Base-by-base conservation (phyloP, 2,329 filamentous ascomycete genomes). In the Fusarium virguliforme region DNA sequence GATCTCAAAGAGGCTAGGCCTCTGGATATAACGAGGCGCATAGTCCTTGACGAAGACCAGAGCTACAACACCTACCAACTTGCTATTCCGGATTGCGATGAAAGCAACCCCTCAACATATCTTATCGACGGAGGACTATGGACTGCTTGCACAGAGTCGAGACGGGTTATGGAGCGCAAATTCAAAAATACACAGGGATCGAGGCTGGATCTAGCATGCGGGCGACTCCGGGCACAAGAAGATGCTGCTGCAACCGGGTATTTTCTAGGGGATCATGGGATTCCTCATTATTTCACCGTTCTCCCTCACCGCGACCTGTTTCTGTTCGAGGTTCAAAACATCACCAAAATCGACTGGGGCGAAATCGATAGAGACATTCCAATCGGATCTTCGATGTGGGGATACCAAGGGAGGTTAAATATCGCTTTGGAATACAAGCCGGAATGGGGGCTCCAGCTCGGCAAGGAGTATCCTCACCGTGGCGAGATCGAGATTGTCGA, bases 241-340 rank as follows among this genome's bases (percentile, higher is more conserved):
- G 22, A 55, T 55, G 26, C n/a, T 12, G 3, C 53, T n/a, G 37
- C 53, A 18, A 55, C 34, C 18, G 53, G 22, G 4, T 55, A 55
- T 6, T 55, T 55, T 6, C 6, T n/a, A 28, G 13, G 53, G 6
- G 9, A 18, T 6, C 5, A 30, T 6, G 53, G n/a, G 26, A 26
- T n/a, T 7, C 18, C 46, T 8, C 28, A 53, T 15, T 60, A 60
- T 28, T 66, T 66, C 22, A 70, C 69, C 1, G 46, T 64, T 3
- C n/a, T 54, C 7, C 64, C 62, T 0, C 41, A 62, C n/a, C 30
- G 12, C 4, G 64, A 70, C 24, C 56, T 72, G 2, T 68, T 72
- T 34, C 35, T 70, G 5, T 37, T 66, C 3, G 65, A 72, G 24
- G 4, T 24, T 0, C 30, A 51, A 8, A n/a, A 13, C 1, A 4